Evolutionary conservation across 2,329 filamentous ascomycete genomes (phyloP).

Genomic region (Cladosporium sp.): DNA sequence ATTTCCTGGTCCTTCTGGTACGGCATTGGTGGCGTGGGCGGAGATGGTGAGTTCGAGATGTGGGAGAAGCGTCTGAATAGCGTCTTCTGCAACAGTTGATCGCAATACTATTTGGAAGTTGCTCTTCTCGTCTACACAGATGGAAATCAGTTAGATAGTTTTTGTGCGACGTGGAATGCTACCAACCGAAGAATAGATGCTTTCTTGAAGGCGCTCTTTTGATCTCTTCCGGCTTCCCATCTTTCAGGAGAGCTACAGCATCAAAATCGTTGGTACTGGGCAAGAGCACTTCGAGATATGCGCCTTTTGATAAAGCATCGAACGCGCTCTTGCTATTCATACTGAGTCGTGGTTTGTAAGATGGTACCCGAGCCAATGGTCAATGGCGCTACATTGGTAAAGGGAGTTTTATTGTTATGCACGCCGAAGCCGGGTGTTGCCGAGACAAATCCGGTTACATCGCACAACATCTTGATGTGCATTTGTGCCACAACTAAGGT

Average conservation of each 20-base stretch:
- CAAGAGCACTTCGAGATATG: conserved; percentile 25
- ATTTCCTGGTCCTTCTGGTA: conserved; percentile 25
- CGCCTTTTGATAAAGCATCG: conserved; percentile 20
- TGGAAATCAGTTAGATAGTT: conserved; percentile 12
- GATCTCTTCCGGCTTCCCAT: conserved; percentile 22
- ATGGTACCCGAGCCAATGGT: not conserved
- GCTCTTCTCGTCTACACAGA: conserved; percentile 25
- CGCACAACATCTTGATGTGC: too few species aligned
- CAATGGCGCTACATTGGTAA: conserved; percentile 31
- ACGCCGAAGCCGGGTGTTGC: not conserved
- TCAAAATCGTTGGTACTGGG: conserved; percentile 21
- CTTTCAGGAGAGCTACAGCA: conserved; percentile 16
- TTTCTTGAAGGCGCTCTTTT: conserved; percentile 20
- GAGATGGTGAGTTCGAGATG: conserved; percentile 25
- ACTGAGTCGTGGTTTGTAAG: not conserved
- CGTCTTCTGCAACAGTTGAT: conserved; percentile 18
- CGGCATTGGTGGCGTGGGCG: conserved; percentile 30
- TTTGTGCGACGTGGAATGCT: not conserved
- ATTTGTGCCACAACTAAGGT: too few species aligned
- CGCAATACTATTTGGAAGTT: conserved; percentile 23
- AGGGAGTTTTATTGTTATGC: not conserved
- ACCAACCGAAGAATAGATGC: conserved; percentile 29
- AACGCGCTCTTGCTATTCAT: conserved; percentile 20
- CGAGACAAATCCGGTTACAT: not conserved
- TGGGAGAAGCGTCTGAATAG: conserved; percentile 21